Percentiles rank a stretch among this genome's conserved stretches.
phyloP scores from a whole-genome alignment of 139 green algal species.

The Closterium sp. region DNA sequence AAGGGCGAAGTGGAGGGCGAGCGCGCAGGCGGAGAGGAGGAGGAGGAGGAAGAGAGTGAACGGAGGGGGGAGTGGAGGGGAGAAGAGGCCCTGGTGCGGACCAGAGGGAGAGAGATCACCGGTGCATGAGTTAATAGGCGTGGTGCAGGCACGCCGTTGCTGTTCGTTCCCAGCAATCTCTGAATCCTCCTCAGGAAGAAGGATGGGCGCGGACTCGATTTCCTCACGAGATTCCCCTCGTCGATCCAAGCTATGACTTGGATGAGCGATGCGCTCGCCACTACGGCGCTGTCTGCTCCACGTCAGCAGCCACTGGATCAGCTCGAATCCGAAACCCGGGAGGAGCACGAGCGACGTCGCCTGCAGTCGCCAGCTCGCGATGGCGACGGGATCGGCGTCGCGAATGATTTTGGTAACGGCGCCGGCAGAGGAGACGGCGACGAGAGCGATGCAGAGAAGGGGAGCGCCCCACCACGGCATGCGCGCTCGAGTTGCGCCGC shows the following conservation, averaged over 20 bases:
- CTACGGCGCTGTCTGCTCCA: not conserved
- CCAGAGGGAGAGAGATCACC: too few species aligned
- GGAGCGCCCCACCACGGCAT: slow-evolving; percentile 4
- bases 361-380: slow-evolving; percentile 35
- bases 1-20: slow-evolving; percentile 73
- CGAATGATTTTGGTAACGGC: slow-evolving; percentile 32
- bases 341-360: slow-evolving; percentile 22
- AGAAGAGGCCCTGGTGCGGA: not conserved
- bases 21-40: slow-evolving; percentile 54
- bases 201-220: not conserved
- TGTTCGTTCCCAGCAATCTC: not conserved
- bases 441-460: not conserved
- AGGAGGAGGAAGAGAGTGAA: slow-evolving; percentile 8
- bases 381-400: slow-evolving; percentile 18
- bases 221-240: not conserved
- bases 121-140: too few species aligned
- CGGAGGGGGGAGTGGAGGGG: not conserved
- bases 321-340: slow-evolving; percentile 25
- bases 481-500: not conserved
- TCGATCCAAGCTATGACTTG: not conserved
- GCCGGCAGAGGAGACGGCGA: slow-evolving; percentile 29
- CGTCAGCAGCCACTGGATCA: not conserved
- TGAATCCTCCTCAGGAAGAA: not conserved
- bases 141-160: not conserved
- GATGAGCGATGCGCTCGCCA: not conserved